Evolutionary conservation across 257 asterid genomes (phyloP).

Genomic region (Paraleonurus japonicus): DNA sequence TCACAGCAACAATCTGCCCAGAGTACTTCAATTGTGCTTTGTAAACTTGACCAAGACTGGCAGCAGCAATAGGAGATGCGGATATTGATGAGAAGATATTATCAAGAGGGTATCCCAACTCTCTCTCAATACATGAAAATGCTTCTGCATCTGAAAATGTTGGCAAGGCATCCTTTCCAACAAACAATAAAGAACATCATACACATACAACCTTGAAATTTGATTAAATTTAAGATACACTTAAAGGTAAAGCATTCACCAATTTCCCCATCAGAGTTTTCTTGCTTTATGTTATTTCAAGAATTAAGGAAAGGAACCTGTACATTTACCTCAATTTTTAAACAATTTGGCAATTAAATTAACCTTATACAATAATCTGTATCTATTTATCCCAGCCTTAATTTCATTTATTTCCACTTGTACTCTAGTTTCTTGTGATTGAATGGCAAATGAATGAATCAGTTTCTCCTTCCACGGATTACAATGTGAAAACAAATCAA

Average conservation of each 20-base stretch:
- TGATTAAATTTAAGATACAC: not conserved
- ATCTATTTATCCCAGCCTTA: not conserved
- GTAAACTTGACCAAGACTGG: conserved; percentile 98
- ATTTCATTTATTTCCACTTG: not conserved
- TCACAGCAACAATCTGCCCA: conserved; percentile 90
- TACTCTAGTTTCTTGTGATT: not conserved
- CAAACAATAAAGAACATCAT: conserved; percentile 10
- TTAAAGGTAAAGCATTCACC: not conserved
- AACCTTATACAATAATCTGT: not conserved
- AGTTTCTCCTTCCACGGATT: not conserved
- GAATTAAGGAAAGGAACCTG: not conserved
- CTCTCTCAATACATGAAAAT: conserved; percentile 88
- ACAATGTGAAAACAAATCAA: no score
- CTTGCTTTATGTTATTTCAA: not conserved
- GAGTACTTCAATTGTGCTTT: conserved; percentile 86
- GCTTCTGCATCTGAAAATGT: conserved; percentile 98
- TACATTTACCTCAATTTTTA: no score
- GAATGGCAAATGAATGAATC: not conserved
- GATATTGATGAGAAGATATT: conserved; percentile 79
- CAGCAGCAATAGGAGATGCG: conserved; percentile 96
- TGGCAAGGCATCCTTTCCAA: conserved; percentile 90
- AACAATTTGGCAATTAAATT: no score
- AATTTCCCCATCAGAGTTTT: not conserved
- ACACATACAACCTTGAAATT: not conserved
- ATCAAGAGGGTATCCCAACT: conserved; percentile 76